Conservation (phyloP, 1,284 basidiomycete species). For the Hemileia vastatrix region DNA sequence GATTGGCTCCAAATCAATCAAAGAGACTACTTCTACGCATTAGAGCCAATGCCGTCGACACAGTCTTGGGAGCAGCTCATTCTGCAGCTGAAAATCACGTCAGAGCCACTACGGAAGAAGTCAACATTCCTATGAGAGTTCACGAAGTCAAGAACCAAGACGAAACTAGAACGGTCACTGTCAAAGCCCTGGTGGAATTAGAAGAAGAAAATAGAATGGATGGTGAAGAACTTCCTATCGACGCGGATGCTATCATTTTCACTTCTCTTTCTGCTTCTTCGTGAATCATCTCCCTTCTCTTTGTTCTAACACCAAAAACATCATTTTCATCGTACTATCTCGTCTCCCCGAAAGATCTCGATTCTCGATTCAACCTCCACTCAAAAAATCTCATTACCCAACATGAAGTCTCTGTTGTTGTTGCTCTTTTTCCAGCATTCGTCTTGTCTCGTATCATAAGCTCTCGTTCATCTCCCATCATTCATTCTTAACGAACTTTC, state of each 20-base stretch:
- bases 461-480: too few relatives aligned
- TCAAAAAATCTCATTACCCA: too few relatives aligned
- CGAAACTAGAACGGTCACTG: slow-evolving; percentile 34
- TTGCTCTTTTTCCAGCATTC: too few relatives aligned
- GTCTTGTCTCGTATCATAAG: too few relatives aligned
- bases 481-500: too few relatives aligned
- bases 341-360: too few relatives aligned
- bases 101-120: slow-evolving; percentile 27
- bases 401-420: too few relatives aligned
- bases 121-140: slow-evolving; percentile 32
- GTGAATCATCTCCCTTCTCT: background rate
- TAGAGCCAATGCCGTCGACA: slow-evolving; percentile 27
- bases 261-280: background rate
- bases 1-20: slow-evolving; percentile 33
- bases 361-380: too few relatives aligned
- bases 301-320: too few relatives aligned
- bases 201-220: background rate
- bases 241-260: background rate
- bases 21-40: slow-evolving; percentile 38
- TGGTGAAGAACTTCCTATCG: background rate
- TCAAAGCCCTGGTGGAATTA: background rate
- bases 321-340: too few relatives aligned
- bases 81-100: slow-evolving; percentile 12
- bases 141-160: slow-evolving; percentile 44
- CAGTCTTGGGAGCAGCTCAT: background rate